Base-by-base conservation (phyloP, 805 yeast genomes). In the Monosporozyma siamensis region DNA sequence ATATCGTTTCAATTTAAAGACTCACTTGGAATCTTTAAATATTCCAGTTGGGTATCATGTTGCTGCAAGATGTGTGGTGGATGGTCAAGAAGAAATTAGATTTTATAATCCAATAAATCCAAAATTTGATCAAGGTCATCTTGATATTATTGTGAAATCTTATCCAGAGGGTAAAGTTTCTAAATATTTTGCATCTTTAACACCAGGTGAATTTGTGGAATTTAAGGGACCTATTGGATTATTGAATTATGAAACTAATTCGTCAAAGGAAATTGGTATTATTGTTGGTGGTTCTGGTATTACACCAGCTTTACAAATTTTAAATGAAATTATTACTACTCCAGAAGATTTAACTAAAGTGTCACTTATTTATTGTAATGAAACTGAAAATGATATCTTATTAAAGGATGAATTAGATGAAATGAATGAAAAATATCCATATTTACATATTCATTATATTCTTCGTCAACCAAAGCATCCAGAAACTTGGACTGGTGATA, bases 281-380 rank as follows among this genome's bases (percentile, higher is more conserved):
- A 69, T 84, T 51, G 90, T 89, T 6, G 95, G 92, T 51, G 95
- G 95, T 15, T 77, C 90, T 0, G 95, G 97, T 41, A 81, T 89
- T 48, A 86, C 96, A 7, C 96, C 97, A 30, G 79, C 86, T 65
- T 71, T 83, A 55, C 95, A 88, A 64, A 82, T 89, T 12, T 68
- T 84, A 41, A 78, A 83, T 46, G 74, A 74, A 45, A 70, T 82
- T 40, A 75, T 82, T 47, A 82, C 88, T 14, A 77, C 80, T 22
- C 79, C 86, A 3, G 78, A 71, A 44, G 89, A 82, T 59, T 29
- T 58, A 25, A 81, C 90, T 29, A 70, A 71, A 41, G 69, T 84
- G 42, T 69, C 76, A 2, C 63, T 84, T 49, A 68, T 84, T 40
- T 84, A 70, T 57, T 88, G 87, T 25, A 83, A 83, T 53, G 84